These are phyloP conservation scores for Thozetella sp. DNA, from an alignment of 495 filamentous ascomycete species.

Conservation along the genomic window DNA sequence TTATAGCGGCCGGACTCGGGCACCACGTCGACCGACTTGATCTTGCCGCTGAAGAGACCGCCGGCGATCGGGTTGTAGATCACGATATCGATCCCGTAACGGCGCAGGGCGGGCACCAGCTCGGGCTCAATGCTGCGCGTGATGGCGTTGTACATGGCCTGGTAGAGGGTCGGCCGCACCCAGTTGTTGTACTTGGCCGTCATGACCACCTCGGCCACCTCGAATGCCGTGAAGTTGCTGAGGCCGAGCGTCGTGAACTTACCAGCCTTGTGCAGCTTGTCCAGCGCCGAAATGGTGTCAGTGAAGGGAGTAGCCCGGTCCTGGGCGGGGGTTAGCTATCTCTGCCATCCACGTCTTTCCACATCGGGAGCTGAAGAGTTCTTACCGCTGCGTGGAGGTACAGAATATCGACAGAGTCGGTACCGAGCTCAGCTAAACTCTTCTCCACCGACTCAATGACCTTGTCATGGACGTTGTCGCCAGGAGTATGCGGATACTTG, in stretches of 20 bases:
- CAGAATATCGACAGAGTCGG: conserved; percentile 81
- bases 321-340: no score
- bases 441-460: conserved; percentile 63
- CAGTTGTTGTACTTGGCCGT: conserved; percentile 79
- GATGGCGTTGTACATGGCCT: conserved; percentile 72
- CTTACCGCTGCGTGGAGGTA: conserved; percentile 77
- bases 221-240: conserved; percentile 85
- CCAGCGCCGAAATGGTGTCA: conserved; percentile 75
- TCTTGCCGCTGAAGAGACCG: conserved; percentile 84
- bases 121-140: conserved; percentile 80
- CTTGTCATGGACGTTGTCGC: conserved; percentile 60
- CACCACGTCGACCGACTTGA: conserved; percentile 66
- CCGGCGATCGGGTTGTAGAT: conserved; percentile 91
- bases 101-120: conserved; percentile 75
- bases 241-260: conserved; percentile 85
- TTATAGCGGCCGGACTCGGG: conserved; percentile 73
- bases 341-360: neutral
- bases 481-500: conserved; percentile 61
- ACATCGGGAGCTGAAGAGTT: neutral
- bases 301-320: conserved; percentile 79
- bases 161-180: conserved; percentile 69
- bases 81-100: conserved; percentile 85
- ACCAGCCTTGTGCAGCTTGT: conserved; percentile 83
- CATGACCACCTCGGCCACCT: conserved; percentile 87
- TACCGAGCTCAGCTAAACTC: conserved; percentile 71